Evolutionary conservation across 148 eudicot genomes (phyloP), one percentile per base, ranked within the genome.

Genomic region (Chenopodium album): DNA sequence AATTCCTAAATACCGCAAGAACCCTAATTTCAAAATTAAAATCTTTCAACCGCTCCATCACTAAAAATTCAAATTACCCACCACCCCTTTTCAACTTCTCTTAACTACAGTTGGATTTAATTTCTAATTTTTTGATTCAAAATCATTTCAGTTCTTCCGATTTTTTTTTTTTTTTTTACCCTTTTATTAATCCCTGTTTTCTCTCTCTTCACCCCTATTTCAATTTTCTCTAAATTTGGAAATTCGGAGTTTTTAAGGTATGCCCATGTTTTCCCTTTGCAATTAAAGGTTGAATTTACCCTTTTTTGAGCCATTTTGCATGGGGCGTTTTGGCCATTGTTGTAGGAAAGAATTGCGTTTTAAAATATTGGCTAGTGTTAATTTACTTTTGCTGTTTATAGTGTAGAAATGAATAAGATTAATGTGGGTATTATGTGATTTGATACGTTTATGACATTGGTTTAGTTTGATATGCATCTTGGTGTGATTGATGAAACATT

Each of bases 11-110:
- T 16, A 34, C 75, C 23, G 47, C 66, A 82, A 72, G 81, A 83
- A 83, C 85, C 85, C 85, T 83, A 83, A 83, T 75, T 75, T 83
- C 79, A 56, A 76, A 54, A 73, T 29, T 67, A 67, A 67, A 56
- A 3, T 56, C 17, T 56, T 56, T 4, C 62, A 56, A 67, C 71
- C 71, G 71, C 37, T 29, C 1, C 32, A 67, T 4, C 71, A 11
- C 44, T 28, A 12, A 4, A 12, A 50, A 14, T 37, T 29, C 1
- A 52, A 66, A 22, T 47, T 50, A 44, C 10, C 73, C 31, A 32
- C 0, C 19, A 41, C 13, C 29, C 75, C 75, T 4, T 41, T 10
- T 46, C 76, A 70, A 44, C 65, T 62, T 50, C 77, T 9, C 16
- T 50, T 50, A 16, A 59, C 2, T 76, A 37, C n/a, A 4, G 11